Evolutionary conservation across 805 yeast species (phyloP).

Genomic region (Saccharomycopsis oosterbeekiorum): DNA sequence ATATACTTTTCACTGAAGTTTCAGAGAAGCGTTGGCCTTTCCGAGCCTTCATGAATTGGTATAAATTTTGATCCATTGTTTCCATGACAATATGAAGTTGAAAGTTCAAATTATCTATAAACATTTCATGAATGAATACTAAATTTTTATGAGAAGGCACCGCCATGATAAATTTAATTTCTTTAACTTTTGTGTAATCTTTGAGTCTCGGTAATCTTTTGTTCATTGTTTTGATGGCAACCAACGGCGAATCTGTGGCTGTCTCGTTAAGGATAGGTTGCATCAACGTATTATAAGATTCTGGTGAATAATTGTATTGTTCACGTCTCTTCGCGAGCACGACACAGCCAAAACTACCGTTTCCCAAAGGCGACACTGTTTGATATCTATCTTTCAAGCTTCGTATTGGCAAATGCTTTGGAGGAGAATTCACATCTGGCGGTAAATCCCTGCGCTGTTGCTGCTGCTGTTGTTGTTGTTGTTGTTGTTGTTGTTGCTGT

Average conservation of each 20-base stretch:
- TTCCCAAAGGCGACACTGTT: slow-evolving; percentile 47
- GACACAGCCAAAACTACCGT: slow-evolving; percentile 71
- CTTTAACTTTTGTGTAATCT: slow-evolving; percentile 52
- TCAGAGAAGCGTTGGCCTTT: slow-evolving; percentile 43
- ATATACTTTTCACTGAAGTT: slow-evolving; percentile 51
- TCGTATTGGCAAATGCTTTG: slow-evolving; percentile 35
- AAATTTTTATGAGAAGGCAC: slow-evolving; percentile 64
- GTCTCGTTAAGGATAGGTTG: slow-evolving; percentile 23
- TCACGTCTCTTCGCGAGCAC: slow-evolving; percentile 39
- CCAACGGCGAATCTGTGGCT: slow-evolving; percentile 10
- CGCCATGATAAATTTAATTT: slow-evolving; percentile 53
- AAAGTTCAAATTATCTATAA: slow-evolving; percentile 51
- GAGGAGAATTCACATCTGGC: slow-evolving; percentile 31
- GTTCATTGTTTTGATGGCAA: slow-evolving; percentile 79
- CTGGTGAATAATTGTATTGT: slow-evolving; percentile 23
- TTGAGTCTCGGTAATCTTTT: slow-evolving; percentile 41
- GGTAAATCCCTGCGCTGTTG: slow-evolving; percentile 22
- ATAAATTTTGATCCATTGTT: slow-evolving; percentile 70
- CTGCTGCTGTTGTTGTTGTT: neutral
- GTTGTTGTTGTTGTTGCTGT: neutral
- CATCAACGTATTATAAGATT: slow-evolving; percentile 35
- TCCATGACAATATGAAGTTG: slow-evolving; percentile 83
- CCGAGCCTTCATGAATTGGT: slow-evolving; percentile 64
- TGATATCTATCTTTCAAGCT: slow-evolving; percentile 37
- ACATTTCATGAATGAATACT: slow-evolving; percentile 69